Evolutionary conservation across 257 asterid genomes (phyloP), one percentile per base, ranked within the genome.

Genomic region (Solanum peruvianum): DNA sequence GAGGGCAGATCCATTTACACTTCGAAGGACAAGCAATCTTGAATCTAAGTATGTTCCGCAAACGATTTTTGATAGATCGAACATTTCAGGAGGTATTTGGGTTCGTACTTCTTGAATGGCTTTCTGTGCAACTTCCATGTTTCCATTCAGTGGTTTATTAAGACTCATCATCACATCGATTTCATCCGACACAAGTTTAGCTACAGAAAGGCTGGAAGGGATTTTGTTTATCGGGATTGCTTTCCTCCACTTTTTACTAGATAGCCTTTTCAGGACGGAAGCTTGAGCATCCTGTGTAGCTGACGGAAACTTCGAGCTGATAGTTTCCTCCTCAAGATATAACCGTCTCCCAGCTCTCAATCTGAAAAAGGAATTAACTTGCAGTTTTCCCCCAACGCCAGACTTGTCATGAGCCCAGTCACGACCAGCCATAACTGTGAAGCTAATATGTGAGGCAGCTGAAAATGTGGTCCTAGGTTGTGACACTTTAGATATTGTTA

Each of bases 1-100:
- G 81, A 92, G 85, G 1, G 99, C 98, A 4, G 98, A 94, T 14
- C 99, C 99, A 87, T 92, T 90, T 14, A 94, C 96, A 64, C 96
- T 89, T 64, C 97, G 83, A 41, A 96, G 93, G 35, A 96, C 89
- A 13, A 94, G 95, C 89, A 96, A 86, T 93, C 98, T 94, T n/a
- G 97, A 88, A 90, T 95, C 98, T 2, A 95, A 90, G 35, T 93
- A 97, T 9, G 99, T 95, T 15, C 98, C 99, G 77, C 98, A 97
- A 2, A 97, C 94, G n/a, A 97, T 88, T 70, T 93, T 94, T 2
- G 98, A 93, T 45, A 92, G 89, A 90, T 95, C 99, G 70, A 95
- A 95, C 86, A 93, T 67, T 88, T 95, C 99, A 4, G 97, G 96
- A 0, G 99, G 99, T 27, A 95, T 87, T 69, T 95, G 99, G 82